These are phyloP conservation scores for Trichoderma virens DNA, from an alignment of 495 filamentous ascomycete species.

Conservation along the genomic window DNA sequence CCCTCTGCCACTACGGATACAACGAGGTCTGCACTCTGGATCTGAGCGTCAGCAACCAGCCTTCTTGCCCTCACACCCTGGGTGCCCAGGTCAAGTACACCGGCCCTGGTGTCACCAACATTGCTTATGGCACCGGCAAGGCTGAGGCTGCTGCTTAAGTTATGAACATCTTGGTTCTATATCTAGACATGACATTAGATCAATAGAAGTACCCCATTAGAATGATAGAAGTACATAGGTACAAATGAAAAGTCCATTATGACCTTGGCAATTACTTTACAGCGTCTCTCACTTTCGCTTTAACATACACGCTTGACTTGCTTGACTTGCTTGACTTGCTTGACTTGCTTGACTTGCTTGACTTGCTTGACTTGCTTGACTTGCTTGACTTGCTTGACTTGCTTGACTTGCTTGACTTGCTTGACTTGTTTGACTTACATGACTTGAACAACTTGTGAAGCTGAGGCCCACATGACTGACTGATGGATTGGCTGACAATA, in stretches of 20 bases:
- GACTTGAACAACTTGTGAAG: too few relatives aligned
- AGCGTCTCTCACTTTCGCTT: not conserved
- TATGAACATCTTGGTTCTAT: not conserved
- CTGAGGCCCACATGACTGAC: too few relatives aligned
- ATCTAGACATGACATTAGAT: slow-evolving; percentile 4
- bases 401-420: not conserved
- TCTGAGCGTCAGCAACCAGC: slow-evolving; percentile 20
- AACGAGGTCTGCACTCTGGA: slow-evolving; percentile 23
- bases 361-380: not conserved
- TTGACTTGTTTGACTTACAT: not conserved
- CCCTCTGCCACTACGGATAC: slow-evolving; percentile 23
- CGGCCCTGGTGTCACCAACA: slow-evolving; percentile 18
- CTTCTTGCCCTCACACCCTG: slow-evolving; percentile 20
- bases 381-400: not conserved
- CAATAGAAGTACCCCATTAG: not conserved
- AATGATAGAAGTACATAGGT: not conserved
- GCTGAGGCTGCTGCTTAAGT: not conserved
- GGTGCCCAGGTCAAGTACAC: slow-evolving; percentile 12
- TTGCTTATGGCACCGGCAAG: slow-evolving; percentile 21
- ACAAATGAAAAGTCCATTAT: not conserved
- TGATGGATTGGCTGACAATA: too few relatives aligned
- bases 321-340: not conserved
- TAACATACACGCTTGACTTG: not conserved
- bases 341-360: not conserved
- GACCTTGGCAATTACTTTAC: not conserved